Evolutionary conservation across 2,329 filamentous ascomycete species (phyloP), one percentile per base, ranked within the genome.

Genomic region (Verticillium alfalfae): DNA sequence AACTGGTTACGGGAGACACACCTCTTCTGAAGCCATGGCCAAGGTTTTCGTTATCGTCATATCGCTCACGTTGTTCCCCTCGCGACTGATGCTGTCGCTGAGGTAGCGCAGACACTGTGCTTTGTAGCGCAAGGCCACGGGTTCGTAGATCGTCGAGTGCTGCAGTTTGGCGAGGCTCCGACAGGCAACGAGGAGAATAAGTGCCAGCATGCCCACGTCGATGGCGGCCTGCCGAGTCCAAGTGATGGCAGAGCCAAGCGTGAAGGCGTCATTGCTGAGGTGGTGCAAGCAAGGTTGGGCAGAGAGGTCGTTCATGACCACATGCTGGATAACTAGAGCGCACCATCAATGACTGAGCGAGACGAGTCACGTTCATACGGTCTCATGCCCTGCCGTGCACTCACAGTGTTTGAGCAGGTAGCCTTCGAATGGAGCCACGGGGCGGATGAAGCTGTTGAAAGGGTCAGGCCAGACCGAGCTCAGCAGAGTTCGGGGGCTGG

Each of bases 151-250:
- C 5, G 64, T 62, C 6, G 56, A 52, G 55, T 67, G 61, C 7
- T 63, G 54, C 2, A 58, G 34, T 3, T 31, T 31, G 37, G 64
- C 49, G 1, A 69, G 55, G 55, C 64, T 66, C 2, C 66, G 66
- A 37, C 65, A 67, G 0, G 67, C 57, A 7, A 56, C 61, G 37
- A 69, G 62, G 16, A 68, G 63, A 10, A 69, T 45, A n/a, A 56
- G 54, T 2, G 62, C 63, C 12, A 69, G 61, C 66, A 69, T 68
- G 22, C 67, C 68, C 2, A 34, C 31, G 57, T 70, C 68, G 22
- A 58, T 45, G 18, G 60, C 57, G 18, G 67, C 62, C 13, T 62
- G 45, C 10, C 61, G 67, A 16, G 68, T 39, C 67, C 67, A 68
- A 22, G 64, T n/a, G 13, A 66, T 56, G 56, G 62, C 64, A 62